Base-by-base conservation (phyloP, 2,329 filamentous ascomycete genomes). In the Paraconiothyrium sp. region DNA sequence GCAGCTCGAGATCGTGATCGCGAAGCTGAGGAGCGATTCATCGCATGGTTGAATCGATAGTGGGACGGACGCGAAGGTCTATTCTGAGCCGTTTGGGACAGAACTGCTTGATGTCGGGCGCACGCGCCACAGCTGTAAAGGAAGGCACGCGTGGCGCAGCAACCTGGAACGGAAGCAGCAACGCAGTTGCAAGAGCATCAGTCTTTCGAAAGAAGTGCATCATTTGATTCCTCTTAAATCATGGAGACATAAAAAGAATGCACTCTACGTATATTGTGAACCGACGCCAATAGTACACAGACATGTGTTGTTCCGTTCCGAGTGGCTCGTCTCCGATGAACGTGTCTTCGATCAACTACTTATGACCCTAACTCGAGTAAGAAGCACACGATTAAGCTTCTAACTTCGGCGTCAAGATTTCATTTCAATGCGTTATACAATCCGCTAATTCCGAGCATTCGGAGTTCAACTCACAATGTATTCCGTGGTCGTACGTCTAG, bases 21-120 rank as follows among this genome's bases (percentile, higher is more conserved):
- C 67, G 74, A 73, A 71, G 76, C 78, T 60, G 75, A 74, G 67
- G 78, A 75, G 63, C 78, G 76, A 73, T 76, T 83, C 81, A 83
- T 83, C 70, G 78, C 80, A 81, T 82, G 57, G 62, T 68, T 54
- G 44, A 35, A 52, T 27, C 9, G 20, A 24, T 37, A 24, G 30
- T n/a, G 3, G 20, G 43, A 13, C 41, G 54, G 35, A 35, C 10
- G 11, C 30, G 24, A 56, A 14, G 8, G 41, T 56, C 14, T 47
- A 4, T 11, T 32, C 27, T 22, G 37, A 32, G 50, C 52, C 44
- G 41, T 35, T 22, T 54, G 20, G 4, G 22, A 34, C 32, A 54
- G 50, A 6, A 20, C 13, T 39, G 43, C 20, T 46, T 20, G 20
- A 46, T 7, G 43, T 46, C n/a, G 46, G 27, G 52, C 24, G 52